Conservation (phyloP, 495 filamentous ascomycete species). For the Daldinia grandis region DNA sequence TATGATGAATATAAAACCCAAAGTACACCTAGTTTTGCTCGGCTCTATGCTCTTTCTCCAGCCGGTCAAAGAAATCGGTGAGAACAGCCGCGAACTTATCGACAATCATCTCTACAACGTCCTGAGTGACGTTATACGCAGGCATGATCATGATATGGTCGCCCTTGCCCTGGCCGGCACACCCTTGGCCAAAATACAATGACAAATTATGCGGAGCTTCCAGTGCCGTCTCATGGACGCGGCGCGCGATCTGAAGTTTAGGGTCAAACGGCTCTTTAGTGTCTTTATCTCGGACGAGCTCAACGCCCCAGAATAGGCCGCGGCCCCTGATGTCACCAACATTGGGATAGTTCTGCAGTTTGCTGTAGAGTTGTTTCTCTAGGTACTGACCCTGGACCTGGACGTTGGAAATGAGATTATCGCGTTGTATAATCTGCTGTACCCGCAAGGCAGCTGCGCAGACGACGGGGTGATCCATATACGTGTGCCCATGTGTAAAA, state of each 20-base stretch:
- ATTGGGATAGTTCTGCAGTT: constrained; percentile 59
- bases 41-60: constrained; percentile 8
- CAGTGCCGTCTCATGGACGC: constrained; percentile 64
- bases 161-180: constrained; percentile 70
- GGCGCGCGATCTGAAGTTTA: constrained; percentile 51
- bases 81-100: constrained; percentile 21
- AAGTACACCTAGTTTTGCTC: neutral
- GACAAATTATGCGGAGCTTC: constrained; percentile 64
- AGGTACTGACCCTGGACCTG: constrained; percentile 60
- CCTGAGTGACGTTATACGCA: constrained; percentile 70
- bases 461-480: constrained; percentile 66
- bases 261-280: constrained; percentile 58
- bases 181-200: constrained; percentile 75
- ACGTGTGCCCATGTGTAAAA: constrained; percentile 69
- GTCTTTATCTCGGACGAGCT: constrained; percentile 63
- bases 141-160: constrained; percentile 83
- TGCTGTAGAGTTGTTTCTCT: constrained; percentile 51
- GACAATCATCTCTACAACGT: constrained; percentile 68
- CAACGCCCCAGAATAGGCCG: constrained; percentile 70
- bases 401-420: constrained; percentile 64
- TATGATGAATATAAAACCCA: neutral
- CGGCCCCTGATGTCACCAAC: constrained; percentile 72
- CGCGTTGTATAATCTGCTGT: constrained; percentile 64
- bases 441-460: constrained; percentile 70
- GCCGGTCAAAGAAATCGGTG: constrained; percentile 20